A percentile compares a stretch with the other conserved stretches of the same genome.
Evolutionary conservation across 306 rosid genomes (phyloP).

Genomic region (Trifolium dubium): DNA sequence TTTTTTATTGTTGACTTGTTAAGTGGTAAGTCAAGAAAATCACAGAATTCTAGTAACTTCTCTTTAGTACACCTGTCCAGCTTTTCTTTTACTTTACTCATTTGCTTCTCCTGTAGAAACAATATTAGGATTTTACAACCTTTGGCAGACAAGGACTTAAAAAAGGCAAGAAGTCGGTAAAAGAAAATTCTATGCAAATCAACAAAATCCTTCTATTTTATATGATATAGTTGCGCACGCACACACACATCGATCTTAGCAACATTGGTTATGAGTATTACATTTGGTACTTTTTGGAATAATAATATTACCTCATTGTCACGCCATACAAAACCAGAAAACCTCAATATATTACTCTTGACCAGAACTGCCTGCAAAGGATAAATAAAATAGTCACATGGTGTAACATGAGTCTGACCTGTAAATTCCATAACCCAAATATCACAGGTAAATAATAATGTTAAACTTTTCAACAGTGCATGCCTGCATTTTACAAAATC

Average conservation of each 20-base stretch:
- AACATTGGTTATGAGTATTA: background rate
- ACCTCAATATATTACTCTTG: conserved; percentile 87
- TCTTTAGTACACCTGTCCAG: conserved; percentile 89
- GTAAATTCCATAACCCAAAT: conserved; percentile 29
- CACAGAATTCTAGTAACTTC: conserved; percentile 87
- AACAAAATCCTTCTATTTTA: conserved; percentile 14
- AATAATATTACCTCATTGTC: conserved; percentile 77
- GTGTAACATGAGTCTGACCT: conserved; percentile 17
- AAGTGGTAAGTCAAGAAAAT: conserved; percentile 70
- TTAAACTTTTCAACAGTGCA: conserved; percentile 11
- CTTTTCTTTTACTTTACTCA: conserved; percentile 83
- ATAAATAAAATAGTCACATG: conserved; percentile 19
- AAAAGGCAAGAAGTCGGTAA: background rate
- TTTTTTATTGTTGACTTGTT: conserved; percentile 74
- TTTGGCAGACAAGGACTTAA: conserved; percentile 31
- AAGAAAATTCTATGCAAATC: conserved; percentile 20
- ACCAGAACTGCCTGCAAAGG: conserved; percentile 73
- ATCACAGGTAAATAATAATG: conserved; percentile 4
- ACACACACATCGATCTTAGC: too few species aligned
- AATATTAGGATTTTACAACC: conserved; percentile 30
- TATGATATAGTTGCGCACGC: background rate
- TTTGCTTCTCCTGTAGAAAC: conserved; percentile 84
- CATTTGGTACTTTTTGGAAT: background rate
- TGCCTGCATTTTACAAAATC: background rate
- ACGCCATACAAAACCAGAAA: conserved; percentile 98